Percentiles rank a stretch among this genome's conserved stretches.
Evolutionary conservation across 2,329 filamentous ascomycete genomes (phyloP).

Genomic region (Ophiostoma australiae): DNA sequence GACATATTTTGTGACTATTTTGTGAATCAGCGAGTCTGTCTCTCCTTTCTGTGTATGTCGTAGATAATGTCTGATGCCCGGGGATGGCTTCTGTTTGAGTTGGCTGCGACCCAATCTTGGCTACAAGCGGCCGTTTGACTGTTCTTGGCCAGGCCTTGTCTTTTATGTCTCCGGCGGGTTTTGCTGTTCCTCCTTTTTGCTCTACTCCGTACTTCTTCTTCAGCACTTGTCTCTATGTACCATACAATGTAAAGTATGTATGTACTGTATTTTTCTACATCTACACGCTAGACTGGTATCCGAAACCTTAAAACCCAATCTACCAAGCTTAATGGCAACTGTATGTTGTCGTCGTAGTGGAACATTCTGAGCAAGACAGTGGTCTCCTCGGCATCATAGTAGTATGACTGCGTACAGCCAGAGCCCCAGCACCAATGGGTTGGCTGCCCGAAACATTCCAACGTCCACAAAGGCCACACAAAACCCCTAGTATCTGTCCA

Average conservation of each 20-base stretch:
- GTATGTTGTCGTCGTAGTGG: neutral
- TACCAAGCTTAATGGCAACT: neutral
- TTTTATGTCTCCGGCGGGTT: neutral
- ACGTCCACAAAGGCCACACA: conserved; percentile 1
- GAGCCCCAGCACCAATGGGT: neutral
- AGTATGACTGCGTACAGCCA: neutral
- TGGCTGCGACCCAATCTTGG: neutral
- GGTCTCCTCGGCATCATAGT: neutral
- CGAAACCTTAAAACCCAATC: neutral
- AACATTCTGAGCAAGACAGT: neutral
- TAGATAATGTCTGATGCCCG: neutral
- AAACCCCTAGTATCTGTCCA: neutral
- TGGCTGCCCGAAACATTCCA: neutral
- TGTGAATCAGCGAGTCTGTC: neutral
- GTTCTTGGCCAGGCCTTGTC: neutral
- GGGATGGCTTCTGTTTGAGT: neutral
- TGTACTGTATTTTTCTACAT: neutral
- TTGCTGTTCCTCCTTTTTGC: neutral
- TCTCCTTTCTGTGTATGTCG: neutral
- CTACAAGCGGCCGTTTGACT: neutral
- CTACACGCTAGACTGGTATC: neutral
- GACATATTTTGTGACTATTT: neutral
- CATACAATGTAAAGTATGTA: neutral
- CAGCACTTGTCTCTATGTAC: too few species aligned
- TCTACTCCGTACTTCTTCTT: neutral